Evolutionary conservation across 1,284 basidiomycete genomes (phyloP), one percentile per base, ranked within the genome.

Genomic region (Inonotus obliquus): DNA sequence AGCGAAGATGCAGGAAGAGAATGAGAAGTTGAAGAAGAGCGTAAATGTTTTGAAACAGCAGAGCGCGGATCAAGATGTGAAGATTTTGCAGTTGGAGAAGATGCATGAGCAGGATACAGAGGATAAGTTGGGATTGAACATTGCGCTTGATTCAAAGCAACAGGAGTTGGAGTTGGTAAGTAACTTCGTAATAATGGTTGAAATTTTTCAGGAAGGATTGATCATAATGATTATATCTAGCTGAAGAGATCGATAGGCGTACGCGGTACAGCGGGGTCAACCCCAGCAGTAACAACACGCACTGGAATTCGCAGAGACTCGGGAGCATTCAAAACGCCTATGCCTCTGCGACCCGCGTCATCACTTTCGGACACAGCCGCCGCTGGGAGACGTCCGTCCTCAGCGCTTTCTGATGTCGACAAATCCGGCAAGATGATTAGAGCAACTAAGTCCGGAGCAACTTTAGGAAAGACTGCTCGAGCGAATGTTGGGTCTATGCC

Each of bases 61-160:
- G 70, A 94, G 90, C 66, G 87, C 92, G 9, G 84, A 86, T 66
- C 91, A 89, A 75, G 92, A 95, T 64, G 81, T 95, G 47, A 86
- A 85, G 67, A 80, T 96, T 27, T 76, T 84, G n/a, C 88, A 91
- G 67, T 72, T 92, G 55, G 79, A 80, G 61, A 89, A 89, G 71
- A 81, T 89, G 67, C 80, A 82, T 38, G 76, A 79, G 0, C 81
- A 87, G 69, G 81, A 90, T 62, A 86, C 86, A 69, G 90, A 94
- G 57, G 92, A 94, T 71, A 74, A 90, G 48, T 76, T 83, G 58
- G 89, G 91, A 41, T 75, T 95, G 65, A 94, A 94, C 69, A 90
- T 93, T 47, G 93, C 92, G 0, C 73, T 95, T 63, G 91, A 94
- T 72, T 86, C 91, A 23, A 95, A 95, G 74, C 93, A 95, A 69